Conservation (phyloP, 2,329 filamentous ascomycete genomes). For the Berkeleyomyces basicola region DNA sequence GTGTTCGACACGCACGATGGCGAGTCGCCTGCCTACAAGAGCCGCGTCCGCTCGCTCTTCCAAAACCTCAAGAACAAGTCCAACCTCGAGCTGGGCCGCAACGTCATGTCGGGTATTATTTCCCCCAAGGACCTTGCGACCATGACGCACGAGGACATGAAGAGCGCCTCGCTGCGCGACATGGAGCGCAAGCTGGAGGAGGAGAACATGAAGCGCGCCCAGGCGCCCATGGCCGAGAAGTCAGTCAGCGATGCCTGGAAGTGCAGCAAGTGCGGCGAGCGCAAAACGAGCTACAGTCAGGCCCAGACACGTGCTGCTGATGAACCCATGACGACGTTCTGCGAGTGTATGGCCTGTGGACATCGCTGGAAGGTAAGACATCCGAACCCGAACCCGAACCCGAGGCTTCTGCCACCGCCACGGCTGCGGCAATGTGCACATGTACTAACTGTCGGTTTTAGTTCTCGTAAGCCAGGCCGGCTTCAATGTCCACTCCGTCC, state of each 20-base stretch:
- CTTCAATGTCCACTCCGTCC: neutral
- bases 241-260: constrained; percentile 75
- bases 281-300: constrained; percentile 89
- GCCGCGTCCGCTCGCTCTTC: constrained; percentile 82
- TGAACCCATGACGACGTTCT: constrained; percentile 75
- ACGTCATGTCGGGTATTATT: constrained; percentile 62
- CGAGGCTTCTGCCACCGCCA: too few relatives aligned
- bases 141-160: constrained; percentile 84
- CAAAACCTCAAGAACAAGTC: constrained; percentile 88
- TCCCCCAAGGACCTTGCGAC: constrained; percentile 55
- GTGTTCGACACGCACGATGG: constrained; percentile 54
- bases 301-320: constrained; percentile 91
- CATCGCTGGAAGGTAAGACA: constrained; percentile 52
- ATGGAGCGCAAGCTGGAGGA: constrained; percentile 62
- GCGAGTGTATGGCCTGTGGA: constrained; percentile 52
- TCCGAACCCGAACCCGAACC: neutral
- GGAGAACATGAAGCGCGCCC: constrained; percentile 94
- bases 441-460: neutral
- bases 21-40: constrained; percentile 55
- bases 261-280: constrained; percentile 84
- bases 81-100: constrained; percentile 59
- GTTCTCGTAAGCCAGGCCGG: constrained; percentile 8
- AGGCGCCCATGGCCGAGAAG: constrained; percentile 84
- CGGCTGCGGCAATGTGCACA: neutral
- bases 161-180: constrained; percentile 64